Conservation (phyloP, 2,329 filamentous ascomycete genomes). For the Microdochium trichocladiopsis region DNA sequence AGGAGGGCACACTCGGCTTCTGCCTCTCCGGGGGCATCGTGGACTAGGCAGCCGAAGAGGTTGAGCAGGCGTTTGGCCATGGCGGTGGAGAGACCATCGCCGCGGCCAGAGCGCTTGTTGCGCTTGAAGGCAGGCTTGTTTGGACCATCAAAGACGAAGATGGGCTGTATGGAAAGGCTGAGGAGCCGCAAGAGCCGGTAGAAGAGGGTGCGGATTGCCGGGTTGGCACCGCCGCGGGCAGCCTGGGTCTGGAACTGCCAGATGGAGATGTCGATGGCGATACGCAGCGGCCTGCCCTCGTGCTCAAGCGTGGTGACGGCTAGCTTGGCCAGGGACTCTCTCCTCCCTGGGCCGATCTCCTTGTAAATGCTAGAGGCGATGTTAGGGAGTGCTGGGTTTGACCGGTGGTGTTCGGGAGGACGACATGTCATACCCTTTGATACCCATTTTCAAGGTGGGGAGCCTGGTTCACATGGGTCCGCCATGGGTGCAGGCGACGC, state of each 20-base stretch:
- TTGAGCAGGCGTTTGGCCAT: slow-evolving; percentile 79
- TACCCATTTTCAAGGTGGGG: slow-evolving; percentile 43
- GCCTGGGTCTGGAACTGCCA: slow-evolving; percentile 95
- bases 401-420: not conserved
- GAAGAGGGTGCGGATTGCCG: slow-evolving; percentile 85
- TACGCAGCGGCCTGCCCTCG: slow-evolving; percentile 65
- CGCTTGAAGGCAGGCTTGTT: slow-evolving; percentile 84
- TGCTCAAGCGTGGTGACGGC: slow-evolving; percentile 69
- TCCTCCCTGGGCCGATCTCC: slow-evolving; percentile 75
- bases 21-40: slow-evolving; percentile 88
- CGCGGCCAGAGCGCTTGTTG: slow-evolving; percentile 64
- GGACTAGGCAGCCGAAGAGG: slow-evolving; percentile 75
- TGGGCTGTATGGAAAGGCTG: slow-evolving; percentile 69
- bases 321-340: slow-evolving; percentile 76
- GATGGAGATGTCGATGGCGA: slow-evolving; percentile 92
- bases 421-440: slow-evolving; percentile 46
- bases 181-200: slow-evolving; percentile 79
- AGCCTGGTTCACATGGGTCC: not conserved
- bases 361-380: slow-evolving; percentile 65
- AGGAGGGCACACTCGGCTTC: slow-evolving; percentile 92
- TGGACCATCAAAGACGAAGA: slow-evolving; percentile 68
- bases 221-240: slow-evolving; percentile 79
- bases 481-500: not conserved
- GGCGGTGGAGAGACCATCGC: slow-evolving; percentile 61
- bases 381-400: not conserved